Percentiles rank a stretch among this genome's conserved stretches.
phyloP scores from a whole-genome alignment of 495 filamentous ascomycete species.

The Neurospora cerealis region DNA sequence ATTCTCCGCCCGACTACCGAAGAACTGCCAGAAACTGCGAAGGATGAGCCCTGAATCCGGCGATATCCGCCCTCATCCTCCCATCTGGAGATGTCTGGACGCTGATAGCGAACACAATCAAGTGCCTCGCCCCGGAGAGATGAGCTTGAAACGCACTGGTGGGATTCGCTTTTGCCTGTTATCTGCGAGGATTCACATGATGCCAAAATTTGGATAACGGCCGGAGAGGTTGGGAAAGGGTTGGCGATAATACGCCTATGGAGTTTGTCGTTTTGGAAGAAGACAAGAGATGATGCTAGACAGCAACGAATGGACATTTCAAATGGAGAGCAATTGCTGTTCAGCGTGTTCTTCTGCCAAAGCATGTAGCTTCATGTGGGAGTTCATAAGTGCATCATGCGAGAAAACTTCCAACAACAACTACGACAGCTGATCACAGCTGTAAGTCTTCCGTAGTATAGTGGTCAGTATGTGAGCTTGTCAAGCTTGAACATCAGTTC shows the following conservation, averaged over 20 bases:
- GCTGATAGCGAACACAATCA: not conserved
- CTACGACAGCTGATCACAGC: not conserved
- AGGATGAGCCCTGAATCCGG: not conserved
- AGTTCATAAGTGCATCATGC: accelerated
- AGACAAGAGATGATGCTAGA: not conserved
- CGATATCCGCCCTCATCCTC: not conserved
- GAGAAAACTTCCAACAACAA: not conserved
- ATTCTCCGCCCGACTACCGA: not conserved
- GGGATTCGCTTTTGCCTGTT: not conserved
- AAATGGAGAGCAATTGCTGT: not conserved
- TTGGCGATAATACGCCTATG: not conserved
- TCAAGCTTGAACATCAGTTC: not conserved
- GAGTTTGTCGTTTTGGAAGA: not conserved
- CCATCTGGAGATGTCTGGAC: not conserved
- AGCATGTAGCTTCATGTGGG: not conserved
- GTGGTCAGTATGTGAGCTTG: not conserved
- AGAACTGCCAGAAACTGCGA: not conserved
- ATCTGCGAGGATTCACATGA: not conserved
- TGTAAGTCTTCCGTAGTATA: not conserved
- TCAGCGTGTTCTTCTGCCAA: not conserved
- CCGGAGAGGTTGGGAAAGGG: not conserved
- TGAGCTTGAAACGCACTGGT: not conserved
- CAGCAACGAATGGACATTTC: not conserved
- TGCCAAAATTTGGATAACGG: not conserved
- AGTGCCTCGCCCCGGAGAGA: not conserved